Conservation (phyloP, 495 filamentous ascomycete species). For the Astrothelium macrocarpum region DNA sequence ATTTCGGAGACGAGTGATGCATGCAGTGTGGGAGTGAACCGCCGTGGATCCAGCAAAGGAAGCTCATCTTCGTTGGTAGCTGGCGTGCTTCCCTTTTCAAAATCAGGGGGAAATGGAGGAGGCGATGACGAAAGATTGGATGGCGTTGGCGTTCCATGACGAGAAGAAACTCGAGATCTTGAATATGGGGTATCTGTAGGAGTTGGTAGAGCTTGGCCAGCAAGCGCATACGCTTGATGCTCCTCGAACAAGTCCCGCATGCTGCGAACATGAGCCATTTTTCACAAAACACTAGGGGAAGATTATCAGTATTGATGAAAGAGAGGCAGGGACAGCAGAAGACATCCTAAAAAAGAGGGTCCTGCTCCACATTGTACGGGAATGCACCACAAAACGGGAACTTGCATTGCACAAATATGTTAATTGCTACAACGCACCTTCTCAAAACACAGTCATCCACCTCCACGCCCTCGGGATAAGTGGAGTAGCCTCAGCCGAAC, state of each 20-base stretch:
- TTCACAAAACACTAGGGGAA: background rate
- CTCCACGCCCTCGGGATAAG: background rate
- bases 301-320: background rate
- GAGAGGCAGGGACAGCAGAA: background rate
- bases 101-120: constrained; percentile 44
- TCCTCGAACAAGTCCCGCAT: constrained; percentile 2
- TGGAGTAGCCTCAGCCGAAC: background rate
- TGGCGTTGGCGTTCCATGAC: constrained; percentile 41
- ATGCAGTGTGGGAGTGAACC: constrained; percentile 92
- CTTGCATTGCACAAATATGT: background rate
- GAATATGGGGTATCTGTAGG: constrained; percentile 58
- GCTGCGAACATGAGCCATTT: background rate
- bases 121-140: constrained; percentile 53
- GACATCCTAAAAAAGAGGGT: background rate
- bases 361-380: constrained; percentile 8
- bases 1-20: constrained; percentile 94
- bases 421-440: background rate
- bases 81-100: constrained; percentile 33
- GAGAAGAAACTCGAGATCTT: constrained; percentile 42
- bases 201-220: constrained; percentile 48
- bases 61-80: constrained; percentile 56
- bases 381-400: background rate
- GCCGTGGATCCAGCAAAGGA: constrained; percentile 72
- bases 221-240: constrained; percentile 6
- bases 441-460: constrained; percentile 1